Percentiles rank a stretch among this genome's conserved stretches.
Conservation (phyloP, 2,329 filamentous ascomycete species). For the Aspergillus vadensis region DNA sequence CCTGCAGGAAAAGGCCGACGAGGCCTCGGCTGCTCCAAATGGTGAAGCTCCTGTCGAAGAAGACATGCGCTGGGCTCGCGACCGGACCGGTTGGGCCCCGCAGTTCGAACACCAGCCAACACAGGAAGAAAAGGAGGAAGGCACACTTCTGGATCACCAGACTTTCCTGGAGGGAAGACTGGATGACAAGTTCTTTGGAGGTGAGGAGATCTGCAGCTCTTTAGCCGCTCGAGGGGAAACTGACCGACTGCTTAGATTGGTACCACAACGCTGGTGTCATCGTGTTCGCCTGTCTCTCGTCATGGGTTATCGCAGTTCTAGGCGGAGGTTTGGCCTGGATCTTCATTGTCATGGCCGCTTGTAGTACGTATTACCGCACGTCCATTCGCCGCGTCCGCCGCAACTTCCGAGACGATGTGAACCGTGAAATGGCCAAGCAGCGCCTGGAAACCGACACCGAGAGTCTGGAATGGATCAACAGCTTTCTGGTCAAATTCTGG, state of each 20-base stretch:
- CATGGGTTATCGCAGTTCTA: constrained; percentile 85
- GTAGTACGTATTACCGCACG: constrained; percentile 94
- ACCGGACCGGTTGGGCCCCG: constrained; percentile 83
- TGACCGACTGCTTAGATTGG: constrained; percentile 68
- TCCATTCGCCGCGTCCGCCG: constrained; percentile 89
- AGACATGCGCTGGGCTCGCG: constrained; percentile 58
- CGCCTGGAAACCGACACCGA: constrained; percentile 87
- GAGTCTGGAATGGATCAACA: constrained; percentile 98
- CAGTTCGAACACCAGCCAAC: constrained; percentile 66
- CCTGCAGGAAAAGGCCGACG: constrained; percentile 58
- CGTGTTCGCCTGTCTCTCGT: constrained; percentile 84
- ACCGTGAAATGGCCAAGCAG: constrained; percentile 82
- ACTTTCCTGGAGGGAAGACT: constrained; percentile 83
- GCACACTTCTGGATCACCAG: constrained; percentile 78
- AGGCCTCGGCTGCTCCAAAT: constrained; percentile 52
- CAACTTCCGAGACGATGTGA: constrained; percentile 94
- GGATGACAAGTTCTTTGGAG: constrained; percentile 87
- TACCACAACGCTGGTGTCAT: constrained; percentile 97
- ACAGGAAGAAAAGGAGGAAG: constrained; percentile 58
- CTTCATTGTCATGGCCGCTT: constrained; percentile 86
- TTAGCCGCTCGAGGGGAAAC: not conserved
- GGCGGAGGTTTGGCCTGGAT: constrained; percentile 93
- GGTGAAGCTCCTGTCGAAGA: constrained; percentile 54
- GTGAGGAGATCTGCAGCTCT: constrained; percentile 48
- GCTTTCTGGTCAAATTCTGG: constrained; percentile 98